Conservation (phyloP, 352 stramenopile genomes). For the Phytophthora tentaculata region DNA sequence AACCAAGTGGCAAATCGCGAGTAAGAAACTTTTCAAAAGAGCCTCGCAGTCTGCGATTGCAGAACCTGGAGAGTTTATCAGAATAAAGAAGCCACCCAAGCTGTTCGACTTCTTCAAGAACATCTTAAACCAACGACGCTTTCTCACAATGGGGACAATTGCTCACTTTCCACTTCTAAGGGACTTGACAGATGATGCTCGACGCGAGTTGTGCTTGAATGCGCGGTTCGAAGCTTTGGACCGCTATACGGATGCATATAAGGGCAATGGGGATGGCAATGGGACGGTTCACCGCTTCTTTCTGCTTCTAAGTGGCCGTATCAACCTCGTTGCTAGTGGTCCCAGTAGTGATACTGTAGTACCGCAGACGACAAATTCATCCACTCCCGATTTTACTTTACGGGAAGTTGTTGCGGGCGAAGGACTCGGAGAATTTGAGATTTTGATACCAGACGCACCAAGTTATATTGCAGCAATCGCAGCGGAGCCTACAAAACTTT, state of each 20-base stretch:
- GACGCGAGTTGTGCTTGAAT: slow-evolving; percentile 52
- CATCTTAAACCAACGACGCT: slow-evolving; percentile 70
- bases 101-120: slow-evolving; percentile 74
- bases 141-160: slow-evolving; percentile 62
- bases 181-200: slow-evolving; percentile 43
- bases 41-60: slow-evolving; percentile 19
- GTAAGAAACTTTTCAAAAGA: slow-evolving; percentile 40
- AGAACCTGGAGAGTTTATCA: slow-evolving; percentile 2
- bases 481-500: slow-evolving; percentile 53
- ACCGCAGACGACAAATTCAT: not conserved
- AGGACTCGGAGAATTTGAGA: slow-evolving; percentile 74
- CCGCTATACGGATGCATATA: slow-evolving; percentile 51
- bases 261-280: slow-evolving; percentile 37
- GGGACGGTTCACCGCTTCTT: slow-evolving; percentile 45
- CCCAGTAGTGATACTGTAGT: slow-evolving; percentile 23
- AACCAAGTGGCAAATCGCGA: slow-evolving; percentile 58
- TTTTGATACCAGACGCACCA: slow-evolving; percentile 50
- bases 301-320: slow-evolving; percentile 52
- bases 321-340: slow-evolving; percentile 47
- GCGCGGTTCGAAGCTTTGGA: slow-evolving; percentile 69
- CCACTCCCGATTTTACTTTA: slow-evolving; percentile 30
- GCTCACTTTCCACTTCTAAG: slow-evolving; percentile 55
- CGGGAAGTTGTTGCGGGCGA: slow-evolving; percentile 44
- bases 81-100: slow-evolving; percentile 43
- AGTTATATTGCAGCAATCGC: slow-evolving; percentile 49